Conservation (phyloP, 1,284 basidiomycete species). For the Irpex sp. region DNA sequence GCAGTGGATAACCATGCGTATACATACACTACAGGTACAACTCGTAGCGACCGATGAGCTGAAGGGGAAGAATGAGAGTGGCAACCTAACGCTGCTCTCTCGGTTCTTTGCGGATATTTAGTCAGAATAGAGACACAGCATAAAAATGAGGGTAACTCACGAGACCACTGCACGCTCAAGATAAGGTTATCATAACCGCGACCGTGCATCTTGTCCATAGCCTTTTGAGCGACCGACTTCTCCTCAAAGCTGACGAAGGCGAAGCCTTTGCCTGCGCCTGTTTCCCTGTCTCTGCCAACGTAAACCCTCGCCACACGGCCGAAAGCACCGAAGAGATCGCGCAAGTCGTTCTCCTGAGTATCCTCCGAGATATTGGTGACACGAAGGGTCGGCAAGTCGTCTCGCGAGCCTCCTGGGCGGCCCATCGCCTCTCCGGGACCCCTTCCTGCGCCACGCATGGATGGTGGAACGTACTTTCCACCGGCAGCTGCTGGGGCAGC, state of each 20-base stretch:
- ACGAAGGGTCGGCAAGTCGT: conserved; percentile 94
- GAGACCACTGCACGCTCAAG: conserved; percentile 86
- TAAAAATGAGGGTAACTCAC: conserved; percentile 23
- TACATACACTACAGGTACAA: not conserved
- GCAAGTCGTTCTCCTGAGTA: conserved; percentile 91
- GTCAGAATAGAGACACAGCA: not conserved
- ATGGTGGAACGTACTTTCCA: conserved; percentile 93
- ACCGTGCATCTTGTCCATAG: conserved; percentile 93
- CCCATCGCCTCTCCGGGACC: conserved; percentile 85
- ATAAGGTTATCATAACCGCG: conserved; percentile 90
- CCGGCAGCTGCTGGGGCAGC: conserved; percentile 40
- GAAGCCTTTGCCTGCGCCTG: conserved; percentile 93
- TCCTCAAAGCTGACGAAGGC: conserved; percentile 96
- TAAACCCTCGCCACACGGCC: conserved; percentile 88
- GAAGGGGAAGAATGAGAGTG: not conserved
- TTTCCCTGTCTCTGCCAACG: conserved; percentile 94
- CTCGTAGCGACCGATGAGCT: not conserved
- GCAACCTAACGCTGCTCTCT: conserved; percentile 27
- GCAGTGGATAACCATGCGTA: not conserved
- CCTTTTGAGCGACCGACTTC: conserved; percentile 75
- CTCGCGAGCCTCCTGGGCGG: conserved; percentile 56
- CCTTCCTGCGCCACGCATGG: conserved; percentile 67
- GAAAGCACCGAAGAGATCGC: conserved; percentile 85
- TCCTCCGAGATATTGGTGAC: conserved; percentile 98
- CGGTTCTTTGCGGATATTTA: conserved; percentile 23